Evolutionary conservation across 192 early-diverging fungal species (phyloP).

Genomic region (Chytriomyces sp.): DNA sequence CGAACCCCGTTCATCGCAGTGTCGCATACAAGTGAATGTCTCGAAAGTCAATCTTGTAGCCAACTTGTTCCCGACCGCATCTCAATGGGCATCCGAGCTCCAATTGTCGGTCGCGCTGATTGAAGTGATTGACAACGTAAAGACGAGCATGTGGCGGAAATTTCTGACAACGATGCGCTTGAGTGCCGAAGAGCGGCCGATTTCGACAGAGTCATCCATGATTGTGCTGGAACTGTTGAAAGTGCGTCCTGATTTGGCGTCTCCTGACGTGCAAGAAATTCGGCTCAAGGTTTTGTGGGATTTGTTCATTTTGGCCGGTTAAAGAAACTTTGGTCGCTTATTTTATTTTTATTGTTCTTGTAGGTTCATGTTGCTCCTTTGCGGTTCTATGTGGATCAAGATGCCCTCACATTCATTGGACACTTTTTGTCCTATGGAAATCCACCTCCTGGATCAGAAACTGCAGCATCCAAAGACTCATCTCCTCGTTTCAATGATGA

Average conservation of each 20-base stretch:
- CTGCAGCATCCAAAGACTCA: background rate
- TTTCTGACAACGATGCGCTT: conserved; percentile 73
- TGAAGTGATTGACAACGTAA: conserved; percentile 80
- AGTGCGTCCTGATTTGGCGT: conserved; percentile 61
- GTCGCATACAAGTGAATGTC: conserved; percentile 58
- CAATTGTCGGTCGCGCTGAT: conserved; percentile 61
- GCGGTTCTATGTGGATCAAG: conserved; percentile 90
- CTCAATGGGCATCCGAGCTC: conserved; percentile 56
- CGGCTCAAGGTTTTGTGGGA: conserved; percentile 55
- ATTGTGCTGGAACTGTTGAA: conserved; percentile 60
- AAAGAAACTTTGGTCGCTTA: background rate
- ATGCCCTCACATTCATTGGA: conserved; percentile 83
- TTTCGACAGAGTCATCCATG: conserved; percentile 71
- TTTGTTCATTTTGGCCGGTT: background rate
- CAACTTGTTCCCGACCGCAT: conserved; percentile 55
- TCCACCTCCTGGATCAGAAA: background rate
- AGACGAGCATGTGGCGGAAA: conserved; percentile 76
- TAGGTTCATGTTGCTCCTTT: conserved; percentile 76
- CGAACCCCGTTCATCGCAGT: conserved; percentile 51
- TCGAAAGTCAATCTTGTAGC: conserved; percentile 59
- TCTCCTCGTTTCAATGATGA: conserved; percentile 1
- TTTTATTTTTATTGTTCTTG: conserved; percentile 2
- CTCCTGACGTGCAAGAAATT: conserved; percentile 60
- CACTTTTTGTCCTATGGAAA: conserved; percentile 72
- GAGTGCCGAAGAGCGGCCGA: conserved; percentile 57